These are phyloP conservation scores for Lactuca sativa DNA, from an alignment of 129 eudicot species.

Conservation along the genomic window DNA sequence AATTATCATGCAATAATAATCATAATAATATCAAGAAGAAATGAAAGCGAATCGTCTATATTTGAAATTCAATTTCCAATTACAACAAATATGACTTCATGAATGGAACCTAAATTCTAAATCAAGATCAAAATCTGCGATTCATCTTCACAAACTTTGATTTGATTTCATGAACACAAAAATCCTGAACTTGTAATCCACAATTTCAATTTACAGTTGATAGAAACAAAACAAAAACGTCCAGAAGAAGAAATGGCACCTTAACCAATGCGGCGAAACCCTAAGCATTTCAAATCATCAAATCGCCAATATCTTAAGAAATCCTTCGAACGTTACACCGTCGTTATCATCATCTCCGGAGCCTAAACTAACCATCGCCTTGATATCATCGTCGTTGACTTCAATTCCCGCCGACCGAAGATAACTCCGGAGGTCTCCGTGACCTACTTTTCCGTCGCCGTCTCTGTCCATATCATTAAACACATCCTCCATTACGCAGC, in stretches of 20 bases:
- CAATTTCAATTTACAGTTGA: background rate
- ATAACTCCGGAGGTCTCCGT: slow-evolving; percentile 53
- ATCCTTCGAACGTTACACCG: slow-evolving; percentile 50
- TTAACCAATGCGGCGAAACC: background rate
- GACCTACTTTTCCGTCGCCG: slow-evolving; percentile 72
- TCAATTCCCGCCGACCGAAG: slow-evolving; percentile 49
- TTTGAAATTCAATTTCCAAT: background rate
- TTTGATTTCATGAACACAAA: background rate
- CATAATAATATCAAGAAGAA: background rate
- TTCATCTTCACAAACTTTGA: background rate
- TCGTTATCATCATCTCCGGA: slow-evolving; percentile 42
- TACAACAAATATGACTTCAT: background rate
- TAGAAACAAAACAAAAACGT: slow-evolving; percentile 11
- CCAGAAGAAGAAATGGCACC: background rate
- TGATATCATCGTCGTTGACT: slow-evolving; percentile 59
- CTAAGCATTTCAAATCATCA: slow-evolving; percentile 9
- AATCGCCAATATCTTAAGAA: slow-evolving; percentile 52
- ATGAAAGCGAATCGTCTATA: background rate
- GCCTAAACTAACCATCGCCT: slow-evolving; percentile 64
- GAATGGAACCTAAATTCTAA: background rate
- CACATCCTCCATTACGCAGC: slow-evolving; percentile 57
- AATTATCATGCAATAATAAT: background rate
- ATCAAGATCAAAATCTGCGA: background rate
- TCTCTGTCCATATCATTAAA: slow-evolving; percentile 69
- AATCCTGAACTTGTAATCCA: background rate